Conservation (phyloP, 2,329 filamentous ascomycete genomes). For the Lecanicillium sp. region DNA sequence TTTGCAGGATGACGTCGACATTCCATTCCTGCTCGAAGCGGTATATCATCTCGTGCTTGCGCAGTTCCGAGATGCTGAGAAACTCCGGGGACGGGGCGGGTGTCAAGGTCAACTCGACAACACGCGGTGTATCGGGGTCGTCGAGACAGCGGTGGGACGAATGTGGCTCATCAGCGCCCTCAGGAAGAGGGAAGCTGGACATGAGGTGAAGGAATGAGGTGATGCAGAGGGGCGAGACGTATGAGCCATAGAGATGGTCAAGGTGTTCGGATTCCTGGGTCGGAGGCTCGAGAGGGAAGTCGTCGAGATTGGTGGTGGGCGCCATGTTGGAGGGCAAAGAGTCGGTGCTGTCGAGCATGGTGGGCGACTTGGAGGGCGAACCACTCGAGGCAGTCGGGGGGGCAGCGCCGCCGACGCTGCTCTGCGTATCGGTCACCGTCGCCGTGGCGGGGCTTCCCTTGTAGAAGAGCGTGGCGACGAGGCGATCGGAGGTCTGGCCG, state of each 20-base stretch:
- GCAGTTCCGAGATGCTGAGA: slow-evolving; percentile 61
- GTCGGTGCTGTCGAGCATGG: slow-evolving; percentile 25
- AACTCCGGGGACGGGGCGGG: slow-evolving; percentile 57
- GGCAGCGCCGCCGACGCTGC: background rate
- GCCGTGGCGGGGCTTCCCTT: slow-evolving; percentile 34
- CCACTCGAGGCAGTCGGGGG: slow-evolving; percentile 7
- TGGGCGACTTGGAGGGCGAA: slow-evolving; percentile 21
- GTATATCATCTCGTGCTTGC: slow-evolving; percentile 76
- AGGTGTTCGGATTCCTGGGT: slow-evolving; percentile 49
- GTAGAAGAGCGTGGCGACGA: slow-evolving; percentile 61
- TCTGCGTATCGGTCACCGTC: slow-evolving; percentile 17
- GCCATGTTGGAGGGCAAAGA: slow-evolving; percentile 48
- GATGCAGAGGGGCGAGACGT: slow-evolving; percentile 59
- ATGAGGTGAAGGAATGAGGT: slow-evolving; percentile 62
- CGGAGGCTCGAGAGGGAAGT: slow-evolving; percentile 55
- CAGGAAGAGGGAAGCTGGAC: slow-evolving; percentile 52
- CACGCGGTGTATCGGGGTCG: slow-evolving; percentile 49
- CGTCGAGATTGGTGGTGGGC: slow-evolving; percentile 51
- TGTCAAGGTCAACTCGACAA: slow-evolving; percentile 61
- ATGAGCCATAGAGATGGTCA: slow-evolving; percentile 60
- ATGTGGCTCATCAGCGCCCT: slow-evolving; percentile 45
- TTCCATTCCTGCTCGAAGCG: slow-evolving; percentile 86
- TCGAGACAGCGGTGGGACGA: slow-evolving; percentile 63
- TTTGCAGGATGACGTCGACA: slow-evolving; percentile 74
- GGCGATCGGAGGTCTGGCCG: slow-evolving; percentile 42